phyloP scores from a whole-genome alignment of 1,139 yeast genomes.

The Geotrichum siamense region DNA sequence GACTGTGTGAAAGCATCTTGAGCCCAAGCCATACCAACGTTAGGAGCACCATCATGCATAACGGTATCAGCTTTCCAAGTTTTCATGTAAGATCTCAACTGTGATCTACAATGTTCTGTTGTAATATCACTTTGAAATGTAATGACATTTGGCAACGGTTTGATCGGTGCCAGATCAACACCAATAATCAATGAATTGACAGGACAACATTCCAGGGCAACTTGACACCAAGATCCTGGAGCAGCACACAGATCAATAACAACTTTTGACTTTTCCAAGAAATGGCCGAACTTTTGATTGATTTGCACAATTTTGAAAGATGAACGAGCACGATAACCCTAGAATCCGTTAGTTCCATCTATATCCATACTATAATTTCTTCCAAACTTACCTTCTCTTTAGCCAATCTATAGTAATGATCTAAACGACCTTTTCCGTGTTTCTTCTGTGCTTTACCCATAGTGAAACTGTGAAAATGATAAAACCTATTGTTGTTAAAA shows the following conservation, averaged over 20 bases:
- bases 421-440: constrained; percentile 98
- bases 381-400: constrained; percentile 73
- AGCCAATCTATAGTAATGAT: constrained; percentile 90
- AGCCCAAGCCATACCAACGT: constrained; percentile 98
- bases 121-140: constrained; percentile 96
- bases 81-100: constrained; percentile 88
- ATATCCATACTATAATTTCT: no score
- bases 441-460: constrained; percentile 96
- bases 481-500: not conserved
- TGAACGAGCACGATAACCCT: constrained; percentile 97
- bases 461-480: constrained; percentile 3
- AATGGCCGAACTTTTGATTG: constrained; percentile 93
- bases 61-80: constrained; percentile 99
- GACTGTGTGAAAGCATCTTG: constrained; percentile 99
- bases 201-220: constrained; percentile 89
- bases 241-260: constrained; percentile 98
- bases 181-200: constrained; percentile 89
- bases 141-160: constrained; percentile 86
- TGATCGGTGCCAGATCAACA: constrained; percentile 96
- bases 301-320: constrained; percentile 92
- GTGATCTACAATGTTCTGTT: constrained; percentile 94
- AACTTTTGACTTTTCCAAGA: constrained; percentile 90
- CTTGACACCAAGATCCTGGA: constrained; percentile 99
- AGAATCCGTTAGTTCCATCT: no score
- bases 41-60: constrained; percentile 99